Conservation (phyloP, 352 stramenopile species). For the Phytophthora crassamura region DNA sequence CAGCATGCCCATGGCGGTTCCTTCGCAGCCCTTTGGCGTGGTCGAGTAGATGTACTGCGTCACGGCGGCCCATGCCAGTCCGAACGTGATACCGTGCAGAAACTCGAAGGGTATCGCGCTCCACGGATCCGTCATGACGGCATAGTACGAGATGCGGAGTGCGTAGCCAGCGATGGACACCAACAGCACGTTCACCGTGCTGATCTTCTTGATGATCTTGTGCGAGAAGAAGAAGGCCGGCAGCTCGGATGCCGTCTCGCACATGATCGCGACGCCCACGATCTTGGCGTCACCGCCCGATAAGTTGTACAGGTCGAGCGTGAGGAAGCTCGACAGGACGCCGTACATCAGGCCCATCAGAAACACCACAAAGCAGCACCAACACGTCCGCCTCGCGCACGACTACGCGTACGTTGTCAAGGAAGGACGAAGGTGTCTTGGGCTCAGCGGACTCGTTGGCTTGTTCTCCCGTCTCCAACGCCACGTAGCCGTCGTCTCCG, state of each 20-base stretch:
- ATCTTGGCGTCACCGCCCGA: slow-evolving; percentile 61
- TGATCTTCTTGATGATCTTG: slow-evolving; percentile 54
- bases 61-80: slow-evolving; percentile 63
- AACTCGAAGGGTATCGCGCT: slow-evolving; percentile 76
- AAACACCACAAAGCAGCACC: slow-evolving; percentile 61
- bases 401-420: slow-evolving; percentile 33
- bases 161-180: slow-evolving; percentile 60
- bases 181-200: slow-evolving; percentile 50
- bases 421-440: slow-evolving; percentile 35
- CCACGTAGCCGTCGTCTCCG: slow-evolving; percentile 1
- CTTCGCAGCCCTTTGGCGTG: slow-evolving; percentile 59
- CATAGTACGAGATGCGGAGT: slow-evolving; percentile 61
- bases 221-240: slow-evolving; percentile 75
- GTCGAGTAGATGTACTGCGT: slow-evolving; percentile 76
- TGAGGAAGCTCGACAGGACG: slow-evolving; percentile 73
- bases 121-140: slow-evolving; percentile 69
- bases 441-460: slow-evolving; percentile 11
- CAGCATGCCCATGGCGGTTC: slow-evolving; percentile 74
- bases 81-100: slow-evolving; percentile 74
- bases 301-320: slow-evolving; percentile 74
- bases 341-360: slow-evolving; percentile 72
- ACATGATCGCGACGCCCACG: slow-evolving; percentile 35
- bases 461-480: slow-evolving; percentile 26
- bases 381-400: slow-evolving; percentile 50
- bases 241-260: slow-evolving; percentile 50